A percentile compares a stretch with the other conserved stretches of the same genome.
Conservation (phyloP, 2,329 filamentous ascomycete species). For the Diaporthe velutina region DNA sequence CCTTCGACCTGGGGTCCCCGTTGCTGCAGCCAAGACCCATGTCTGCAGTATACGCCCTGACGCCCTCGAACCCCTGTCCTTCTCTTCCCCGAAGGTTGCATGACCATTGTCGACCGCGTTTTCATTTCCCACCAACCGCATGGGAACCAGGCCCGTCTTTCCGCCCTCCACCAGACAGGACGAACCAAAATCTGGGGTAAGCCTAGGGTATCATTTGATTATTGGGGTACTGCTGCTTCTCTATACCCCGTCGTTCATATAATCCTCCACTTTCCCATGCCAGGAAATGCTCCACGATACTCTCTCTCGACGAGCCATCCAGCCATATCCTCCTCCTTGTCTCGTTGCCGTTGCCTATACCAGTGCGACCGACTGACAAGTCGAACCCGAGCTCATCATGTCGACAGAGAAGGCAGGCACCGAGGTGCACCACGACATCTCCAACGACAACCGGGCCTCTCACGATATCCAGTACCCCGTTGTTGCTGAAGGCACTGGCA, state of each 20-base stretch:
- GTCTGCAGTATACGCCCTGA: not conserved
- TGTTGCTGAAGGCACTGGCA: constrained; percentile 47
- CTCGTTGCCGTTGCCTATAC: not conserved
- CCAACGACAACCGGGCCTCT: constrained; percentile 4
- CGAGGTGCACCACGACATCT: constrained; percentile 37
- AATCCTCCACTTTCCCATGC: constrained; percentile 21
- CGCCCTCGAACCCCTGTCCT: constrained; percentile 1
- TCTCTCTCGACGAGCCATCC: constrained; percentile 4
- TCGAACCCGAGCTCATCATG: constrained; percentile 32
- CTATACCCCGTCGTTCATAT: constrained; percentile 25
- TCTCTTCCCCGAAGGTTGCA: constrained; percentile 26
- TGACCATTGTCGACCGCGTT: constrained; percentile 21
- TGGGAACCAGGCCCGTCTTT: constrained; percentile 38
- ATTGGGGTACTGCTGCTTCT: constrained; percentile 1
- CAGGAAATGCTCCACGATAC: constrained; percentile 4
- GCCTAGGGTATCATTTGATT: constrained; percentile 28
- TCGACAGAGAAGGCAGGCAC: constrained; percentile 36
- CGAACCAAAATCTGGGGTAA: constrained; percentile 38
- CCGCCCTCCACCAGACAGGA: constrained; percentile 15
- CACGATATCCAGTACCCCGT: constrained; percentile 39
- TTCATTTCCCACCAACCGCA: constrained; percentile 35
- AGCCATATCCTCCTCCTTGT: constrained; percentile 1
- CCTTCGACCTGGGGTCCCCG: constrained; percentile 21
- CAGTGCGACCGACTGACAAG: constrained; percentile 11
- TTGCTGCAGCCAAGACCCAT: constrained; percentile 24